These are phyloP conservation scores for Clarkia xantiana DNA, from an alignment of 345 rosid genomes.

Conservation along the genomic window DNA sequence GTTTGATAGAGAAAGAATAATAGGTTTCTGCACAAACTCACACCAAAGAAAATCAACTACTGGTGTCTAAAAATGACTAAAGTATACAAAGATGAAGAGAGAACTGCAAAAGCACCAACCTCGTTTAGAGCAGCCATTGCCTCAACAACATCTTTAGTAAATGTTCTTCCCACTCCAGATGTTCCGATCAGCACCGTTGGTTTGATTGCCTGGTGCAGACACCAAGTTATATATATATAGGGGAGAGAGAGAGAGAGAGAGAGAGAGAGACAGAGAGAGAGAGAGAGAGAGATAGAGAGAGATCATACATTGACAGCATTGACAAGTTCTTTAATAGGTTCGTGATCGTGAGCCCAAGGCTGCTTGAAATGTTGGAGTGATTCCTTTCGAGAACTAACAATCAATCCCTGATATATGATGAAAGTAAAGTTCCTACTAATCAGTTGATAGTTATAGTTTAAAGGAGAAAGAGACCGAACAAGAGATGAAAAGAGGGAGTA, in stretches of 20 bases:
- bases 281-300: background rate
- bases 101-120: conserved; percentile 18
- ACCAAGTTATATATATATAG: background rate
- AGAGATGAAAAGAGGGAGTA: conserved; percentile 6
- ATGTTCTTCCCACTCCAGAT: conserved; percentile 73
- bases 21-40: conserved; percentile 50
- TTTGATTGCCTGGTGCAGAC: conserved; percentile 47
- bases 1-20: conserved; percentile 91
- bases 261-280: too few species aligned
- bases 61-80: background rate
- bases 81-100: background rate
- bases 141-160: conserved; percentile 84
- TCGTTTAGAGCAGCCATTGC: conserved; percentile 69
- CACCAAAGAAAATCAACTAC: conserved; percentile 1
- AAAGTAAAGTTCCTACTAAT: background rate
- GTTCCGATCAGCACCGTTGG: conserved; percentile 89
- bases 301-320: conserved; percentile 63
- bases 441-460: background rate
- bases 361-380: conserved; percentile 88
- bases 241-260: too few species aligned
- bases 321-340: conserved; percentile 55
- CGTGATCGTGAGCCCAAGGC: conserved; percentile 97
- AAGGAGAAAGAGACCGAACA: conserved; percentile 1
- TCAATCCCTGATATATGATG: conserved; percentile 48
- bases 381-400: conserved; percentile 64